phyloP scores from a whole-genome alignment of 805 yeast species.

The Metschnikowia lachancei region DNA sequence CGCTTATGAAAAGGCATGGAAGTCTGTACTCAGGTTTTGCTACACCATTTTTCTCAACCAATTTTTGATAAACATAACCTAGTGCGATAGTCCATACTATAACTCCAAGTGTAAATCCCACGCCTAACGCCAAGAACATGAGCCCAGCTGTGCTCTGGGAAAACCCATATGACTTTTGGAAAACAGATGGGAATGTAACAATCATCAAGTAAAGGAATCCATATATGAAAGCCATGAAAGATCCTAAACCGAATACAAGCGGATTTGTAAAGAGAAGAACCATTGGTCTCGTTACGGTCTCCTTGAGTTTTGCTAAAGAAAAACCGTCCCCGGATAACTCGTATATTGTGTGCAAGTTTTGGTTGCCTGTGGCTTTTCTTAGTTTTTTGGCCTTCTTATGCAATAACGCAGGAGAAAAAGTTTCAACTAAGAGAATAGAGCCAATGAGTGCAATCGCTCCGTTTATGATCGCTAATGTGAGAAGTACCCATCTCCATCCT shows the following conservation, averaged over 20 bases:
- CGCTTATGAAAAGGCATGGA: slow-evolving; percentile 35
- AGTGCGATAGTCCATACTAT: slow-evolving; percentile 30
- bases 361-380: slow-evolving; percentile 35
- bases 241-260: slow-evolving; percentile 39
- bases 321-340: slow-evolving; percentile 34
- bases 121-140: slow-evolving; percentile 41
- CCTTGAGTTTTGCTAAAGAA: slow-evolving; percentile 21
- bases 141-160: slow-evolving; percentile 32
- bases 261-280: slow-evolving; percentile 35
- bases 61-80: slow-evolving; percentile 25
- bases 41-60: slow-evolving; percentile 30
- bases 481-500: slow-evolving; percentile 40
- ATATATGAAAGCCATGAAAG: slow-evolving; percentile 42
- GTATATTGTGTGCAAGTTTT: slow-evolving; percentile 37
- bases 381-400: slow-evolving; percentile 26
- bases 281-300: slow-evolving; percentile 33
- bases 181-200: slow-evolving; percentile 38
- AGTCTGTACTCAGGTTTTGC: slow-evolving; percentile 39
- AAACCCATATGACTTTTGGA: slow-evolving; percentile 31
- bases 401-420: slow-evolving; percentile 37
- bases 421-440: slow-evolving; percentile 32
- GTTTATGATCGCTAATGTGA: slow-evolving; percentile 35
- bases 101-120: slow-evolving; percentile 35
- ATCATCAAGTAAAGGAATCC: slow-evolving; percentile 44
- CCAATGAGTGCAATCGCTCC: slow-evolving; percentile 34